Evolutionary conservation across 352 stramenopile species (phyloP).

Genomic region (Achlya hypogyna): DNA sequence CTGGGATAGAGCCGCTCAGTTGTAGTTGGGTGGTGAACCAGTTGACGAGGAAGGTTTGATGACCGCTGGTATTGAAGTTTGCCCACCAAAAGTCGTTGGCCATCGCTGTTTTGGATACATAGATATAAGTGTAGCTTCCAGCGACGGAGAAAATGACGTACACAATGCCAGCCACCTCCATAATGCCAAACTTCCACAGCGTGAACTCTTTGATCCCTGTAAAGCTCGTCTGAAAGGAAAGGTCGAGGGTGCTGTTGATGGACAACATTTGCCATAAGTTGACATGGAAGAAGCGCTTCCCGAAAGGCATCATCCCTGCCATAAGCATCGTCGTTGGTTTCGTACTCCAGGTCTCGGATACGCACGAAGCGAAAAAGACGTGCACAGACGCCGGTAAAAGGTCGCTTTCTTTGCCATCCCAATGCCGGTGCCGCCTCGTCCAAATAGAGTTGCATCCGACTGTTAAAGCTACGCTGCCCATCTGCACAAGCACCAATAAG

Average conservation of each 20-base stretch:
- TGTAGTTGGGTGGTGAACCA: constrained; percentile 1
- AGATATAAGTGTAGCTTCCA: constrained; percentile 7
- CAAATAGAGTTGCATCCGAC: neutral
- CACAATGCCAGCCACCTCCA: neutral
- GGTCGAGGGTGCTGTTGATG: neutral
- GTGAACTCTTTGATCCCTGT: neutral
- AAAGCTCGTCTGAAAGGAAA: neutral
- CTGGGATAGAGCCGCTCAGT: neutral
- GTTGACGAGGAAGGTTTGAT: neutral
- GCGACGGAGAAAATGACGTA: neutral
- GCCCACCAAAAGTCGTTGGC: constrained; percentile 19
- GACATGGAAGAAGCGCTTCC: neutral
- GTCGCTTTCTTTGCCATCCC: neutral
- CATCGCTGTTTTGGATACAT: neutral
- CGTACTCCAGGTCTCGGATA: neutral
- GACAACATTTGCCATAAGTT: neutral
- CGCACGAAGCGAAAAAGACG: neutral
- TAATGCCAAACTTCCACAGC: neutral
- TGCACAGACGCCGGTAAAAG: neutral
- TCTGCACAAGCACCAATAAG: neutral
- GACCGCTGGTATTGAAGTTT: neutral
- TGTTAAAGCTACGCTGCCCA: neutral
- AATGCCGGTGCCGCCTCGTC: too few species aligned
- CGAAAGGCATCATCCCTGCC: neutral
- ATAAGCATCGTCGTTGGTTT: neutral